Percentiles rank a stretch among this genome's conserved stretches.
Conservation (phyloP, 352 stramenopile species). For the Hyaloperonospora arabidopsidis region DNA sequence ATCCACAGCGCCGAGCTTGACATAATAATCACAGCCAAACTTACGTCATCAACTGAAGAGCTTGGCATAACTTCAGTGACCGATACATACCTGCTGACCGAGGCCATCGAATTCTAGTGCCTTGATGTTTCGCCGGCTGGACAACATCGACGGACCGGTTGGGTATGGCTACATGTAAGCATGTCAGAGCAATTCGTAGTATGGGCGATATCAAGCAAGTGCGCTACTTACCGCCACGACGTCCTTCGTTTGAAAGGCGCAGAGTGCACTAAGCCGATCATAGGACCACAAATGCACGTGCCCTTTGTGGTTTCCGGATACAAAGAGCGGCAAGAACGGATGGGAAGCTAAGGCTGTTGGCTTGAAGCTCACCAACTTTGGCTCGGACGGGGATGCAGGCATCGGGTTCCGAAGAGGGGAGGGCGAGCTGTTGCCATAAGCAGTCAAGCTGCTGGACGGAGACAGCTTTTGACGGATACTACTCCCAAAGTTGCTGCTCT, state of each 20-base stretch:
- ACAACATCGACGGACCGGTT: constrained; percentile 47
- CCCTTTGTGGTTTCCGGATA: constrained; percentile 74
- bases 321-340: constrained; percentile 71
- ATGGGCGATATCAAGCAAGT: background rate
- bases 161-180: constrained; percentile 39
- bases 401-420: constrained; percentile 27
- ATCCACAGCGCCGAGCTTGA: constrained; percentile 74
- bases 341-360: constrained; percentile 67
- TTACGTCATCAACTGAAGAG: background rate
- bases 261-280: constrained; percentile 66
- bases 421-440: constrained; percentile 16
- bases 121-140: constrained; percentile 54
- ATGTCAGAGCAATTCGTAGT: background rate
- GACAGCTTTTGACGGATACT: constrained; percentile 12
- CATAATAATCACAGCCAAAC: constrained; percentile 3
- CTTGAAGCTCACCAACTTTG: constrained; percentile 63
- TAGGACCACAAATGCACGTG: constrained; percentile 79
- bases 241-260: constrained; percentile 59
- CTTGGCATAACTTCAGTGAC: background rate
- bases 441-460: constrained; percentile 20
- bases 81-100: constrained; percentile 51
- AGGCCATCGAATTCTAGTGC: constrained; percentile 73
- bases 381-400: constrained; percentile 26
- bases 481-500: constrained; percentile 14
- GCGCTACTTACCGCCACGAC: constrained; percentile 40